phyloP scores from a whole-genome alignment of 2,329 filamentous ascomycete genomes.

The Botrytis fragariae region DNA sequence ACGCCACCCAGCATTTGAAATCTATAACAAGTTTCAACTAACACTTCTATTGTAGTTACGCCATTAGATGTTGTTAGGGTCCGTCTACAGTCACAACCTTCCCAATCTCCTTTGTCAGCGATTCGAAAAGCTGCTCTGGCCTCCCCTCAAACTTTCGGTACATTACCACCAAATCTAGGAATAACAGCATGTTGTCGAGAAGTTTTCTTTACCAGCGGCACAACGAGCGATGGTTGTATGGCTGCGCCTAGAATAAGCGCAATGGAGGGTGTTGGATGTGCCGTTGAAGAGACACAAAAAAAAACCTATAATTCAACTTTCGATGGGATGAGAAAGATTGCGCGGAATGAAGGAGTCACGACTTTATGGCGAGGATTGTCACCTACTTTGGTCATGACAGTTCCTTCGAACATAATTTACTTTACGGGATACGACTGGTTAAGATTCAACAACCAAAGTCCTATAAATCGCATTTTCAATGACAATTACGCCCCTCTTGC shows the following conservation, averaged over 20 bases:
- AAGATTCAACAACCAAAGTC: conserved; percentile 69
- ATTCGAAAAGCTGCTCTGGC: conserved; percentile 54
- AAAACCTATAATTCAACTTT: conserved; percentile 86
- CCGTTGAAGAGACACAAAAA: conserved; percentile 81
- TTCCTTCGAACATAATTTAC: conserved; percentile 97
- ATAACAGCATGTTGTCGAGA: conserved; percentile 95
- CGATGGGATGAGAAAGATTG: conserved; percentile 91
- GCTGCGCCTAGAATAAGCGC: conserved; percentile 36
- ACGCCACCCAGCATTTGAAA: conserved; percentile 30
- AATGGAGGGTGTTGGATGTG: conserved; percentile 56
- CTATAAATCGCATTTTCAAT: conserved; percentile 60
- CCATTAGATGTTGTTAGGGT: conserved; percentile 96
- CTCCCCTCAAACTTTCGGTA: conserved; percentile 54
- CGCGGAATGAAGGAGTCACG: conserved; percentile 81
- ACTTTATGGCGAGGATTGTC: conserved; percentile 91
- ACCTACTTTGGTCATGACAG: conserved; percentile 90
- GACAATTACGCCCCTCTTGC: conserved; percentile 77
- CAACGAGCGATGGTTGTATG: conserved; percentile 55
- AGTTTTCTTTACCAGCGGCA: conserved; percentile 93
- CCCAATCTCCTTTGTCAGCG: conserved; percentile 50
- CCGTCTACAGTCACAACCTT: conserved; percentile 81
- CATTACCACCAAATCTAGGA: conserved; percentile 78
- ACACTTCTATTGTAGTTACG: conserved; percentile 60
- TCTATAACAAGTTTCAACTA: conserved; percentile 16
- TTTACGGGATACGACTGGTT: conserved; percentile 98